Conservation (phyloP, 768 basidiomycete genomes). For the Rossbeevera mucosa region DNA sequence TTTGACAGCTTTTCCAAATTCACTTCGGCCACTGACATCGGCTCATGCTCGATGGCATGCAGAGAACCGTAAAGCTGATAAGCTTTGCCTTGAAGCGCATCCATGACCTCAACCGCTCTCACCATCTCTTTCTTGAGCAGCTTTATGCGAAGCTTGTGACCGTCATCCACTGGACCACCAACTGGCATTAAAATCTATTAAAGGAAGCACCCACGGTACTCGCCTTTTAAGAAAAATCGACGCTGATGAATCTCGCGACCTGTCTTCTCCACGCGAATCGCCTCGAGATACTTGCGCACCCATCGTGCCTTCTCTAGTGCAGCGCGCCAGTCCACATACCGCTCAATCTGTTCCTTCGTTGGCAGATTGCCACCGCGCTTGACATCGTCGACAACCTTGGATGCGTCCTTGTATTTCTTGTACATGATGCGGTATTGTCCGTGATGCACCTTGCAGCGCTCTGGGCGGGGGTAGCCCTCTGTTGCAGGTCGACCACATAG, state of each 20-base stretch:
- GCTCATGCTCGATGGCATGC: background rate
- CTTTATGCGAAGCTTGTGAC: slow-evolving; percentile 29
- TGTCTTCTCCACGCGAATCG: slow-evolving; percentile 28
- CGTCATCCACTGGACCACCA: slow-evolving; percentile 24
- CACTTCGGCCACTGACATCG: background rate
- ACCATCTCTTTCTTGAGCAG: slow-evolving; percentile 29
- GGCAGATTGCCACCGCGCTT: slow-evolving; percentile 15
- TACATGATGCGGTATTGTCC: slow-evolving; percentile 23
- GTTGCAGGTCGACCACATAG: slow-evolving; percentile 19
- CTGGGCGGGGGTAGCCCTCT: slow-evolving; percentile 13
- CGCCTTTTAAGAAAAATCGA: slow-evolving; percentile 33
- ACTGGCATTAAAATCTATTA: background rate
- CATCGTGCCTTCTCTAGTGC: slow-evolving; percentile 19
- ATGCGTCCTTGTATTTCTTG: slow-evolving; percentile 27
- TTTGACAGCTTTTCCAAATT: background rate
- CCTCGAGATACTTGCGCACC: slow-evolving; percentile 29
- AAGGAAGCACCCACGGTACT: background rate
- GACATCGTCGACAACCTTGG: slow-evolving; percentile 21
- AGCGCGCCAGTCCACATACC: slow-evolving; percentile 8
- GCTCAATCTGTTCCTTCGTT: slow-evolving; percentile 10
- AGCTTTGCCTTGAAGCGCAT: slow-evolving; percentile 17
- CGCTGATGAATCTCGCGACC: slow-evolving; percentile 30
- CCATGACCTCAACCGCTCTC: slow-evolving; percentile 16
- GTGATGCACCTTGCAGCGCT: slow-evolving; percentile 25
- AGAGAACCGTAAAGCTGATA: slow-evolving; percentile 15